Base-by-base conservation (phyloP, 371 early-diverging fungal genomes). In the Syncephalastrum racemosum region DNA sequence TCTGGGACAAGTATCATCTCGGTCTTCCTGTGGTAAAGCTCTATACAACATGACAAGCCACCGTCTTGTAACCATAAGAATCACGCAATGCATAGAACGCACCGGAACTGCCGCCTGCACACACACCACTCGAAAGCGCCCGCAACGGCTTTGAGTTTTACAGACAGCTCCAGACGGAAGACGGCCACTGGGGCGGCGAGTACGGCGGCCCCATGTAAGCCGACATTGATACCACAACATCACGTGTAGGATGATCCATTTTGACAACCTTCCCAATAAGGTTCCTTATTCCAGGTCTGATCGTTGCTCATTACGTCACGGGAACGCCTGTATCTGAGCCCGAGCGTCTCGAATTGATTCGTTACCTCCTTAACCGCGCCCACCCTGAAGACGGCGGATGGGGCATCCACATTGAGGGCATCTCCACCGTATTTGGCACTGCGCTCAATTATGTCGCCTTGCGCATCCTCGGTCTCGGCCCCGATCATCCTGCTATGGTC, bases 171-270 rank as follows among this genome's bases (percentile, higher is more conserved):
- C 98, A 97, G 68, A 94, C 95, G n/a, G 86, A 83, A 44, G 96
- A 95, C 59, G 98, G 98, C 4, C 97, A 96, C 80, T 98, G 94
- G 91, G 91, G 93, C 4, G 96, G 97, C 43, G 94, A 95, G 61
- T 97, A 97, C 71, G 98, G 95, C 56, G 98, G 98, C 4, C 98
- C 98, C 23, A 89, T 97, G 91, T 73, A 67, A 56, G 43, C 19
- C 3, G 0, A 18, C 2, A 27, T 6, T n/a, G n/a, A n/a, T n/a
- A n/a, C n/a, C n/a, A n/a, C n/a, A n/a, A n/a, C n/a, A n/a, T 50
- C 15, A 48, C 18, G 24, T 20, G 48, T 4, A 22, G 43, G 0
- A 60, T 14, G 22, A 16, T 48, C 8, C 31, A 13, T 40, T 23
- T 19, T 43, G 46, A 36, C 10, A 22, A 1, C 20, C 27, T 18